Evolutionary conservation across 1,284 basidiomycete genomes (phyloP), one percentile per base, ranked within the genome.

Genomic region (Cryptococcus hybrid): DNA sequence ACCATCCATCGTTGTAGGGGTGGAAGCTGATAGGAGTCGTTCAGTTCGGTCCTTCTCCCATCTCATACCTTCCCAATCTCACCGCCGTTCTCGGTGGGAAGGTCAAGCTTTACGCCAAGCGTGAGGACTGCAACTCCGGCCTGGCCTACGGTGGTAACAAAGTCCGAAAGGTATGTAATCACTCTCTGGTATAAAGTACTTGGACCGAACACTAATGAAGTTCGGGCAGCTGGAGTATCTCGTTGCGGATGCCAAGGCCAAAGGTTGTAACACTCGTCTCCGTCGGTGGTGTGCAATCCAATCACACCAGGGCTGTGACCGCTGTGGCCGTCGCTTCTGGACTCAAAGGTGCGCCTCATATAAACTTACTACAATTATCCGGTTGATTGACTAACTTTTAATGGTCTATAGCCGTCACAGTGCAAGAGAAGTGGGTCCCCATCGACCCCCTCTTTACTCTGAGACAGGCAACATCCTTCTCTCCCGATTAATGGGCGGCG

Each of bases 131-230:
- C 56, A 73, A 73, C 57, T 69, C 67, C 3, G 66, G 66, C 13
- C 56, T 73, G 3, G 70, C 70, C 11, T 70, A 64, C 54, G 70
- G 70, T 24, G 70, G 70, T n/a, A 73, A 73, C 61, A 73, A 73
- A 54, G 69, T 70, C 48, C 60, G 70, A 43, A 72, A 72, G 18
- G 18, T 18, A 18, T 18, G 18, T 13, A 50, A 34, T 11, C 13
- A 34, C 39, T 46, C 18, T 15, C 30, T 55, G 6, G 8, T 30
- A 5, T n/a, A 2, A 49, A 13, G 18, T 38, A 53, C 47, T 18
- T 34, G 46, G 7, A 48, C 24, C 39, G 13, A 15, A 8, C 35
- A n/a, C 30, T 50, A 5, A 18, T 18, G 18, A 18, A 18, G 3
- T 6, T 42, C 66, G 18, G 18, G 18, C 18, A 18, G 66, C 70